A percentile compares a stretch with the other conserved stretches of the same genome.
These are phyloP conservation scores for Dinochytrium kinnereticum DNA, from an alignment of 371 early-diverging fungal genomes.

Conservation along the genomic window DNA sequence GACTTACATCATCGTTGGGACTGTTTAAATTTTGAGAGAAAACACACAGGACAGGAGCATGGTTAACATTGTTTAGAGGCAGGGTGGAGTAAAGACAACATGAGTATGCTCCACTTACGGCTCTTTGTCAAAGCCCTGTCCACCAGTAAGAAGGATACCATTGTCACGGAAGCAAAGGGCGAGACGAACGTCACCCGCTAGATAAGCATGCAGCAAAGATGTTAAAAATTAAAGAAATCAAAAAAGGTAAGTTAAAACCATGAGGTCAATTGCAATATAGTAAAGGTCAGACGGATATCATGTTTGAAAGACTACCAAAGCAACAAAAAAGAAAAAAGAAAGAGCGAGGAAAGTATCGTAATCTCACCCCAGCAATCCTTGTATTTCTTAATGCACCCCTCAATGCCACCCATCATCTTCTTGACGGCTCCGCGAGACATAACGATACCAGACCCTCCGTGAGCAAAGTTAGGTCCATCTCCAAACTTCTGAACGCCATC, in stretches of 20 bases:
- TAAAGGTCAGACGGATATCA: no score
- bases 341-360: no score
- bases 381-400: constrained; percentile 53
- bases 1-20: constrained; percentile 2
- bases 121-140: constrained; percentile 31
- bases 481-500: constrained; percentile 51
- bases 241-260: background rate
- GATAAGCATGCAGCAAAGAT: background rate
- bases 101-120: constrained; percentile 22
- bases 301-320: background rate
- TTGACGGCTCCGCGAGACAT: constrained; percentile 50
- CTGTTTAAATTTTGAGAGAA: no score
- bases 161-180: constrained; percentile 57
- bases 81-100: background rate
- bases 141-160: constrained; percentile 44
- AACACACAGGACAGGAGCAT: no score
- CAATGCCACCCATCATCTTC: constrained; percentile 35
- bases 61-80: background rate
- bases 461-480: constrained; percentile 54
- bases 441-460: constrained; percentile 60
- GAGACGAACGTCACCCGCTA: constrained; percentile 57
- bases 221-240: background rate
- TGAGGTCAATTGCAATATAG: no score
- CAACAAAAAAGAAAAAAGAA: background rate
- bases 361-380: constrained; percentile 51